These are phyloP conservation scores for Chlamydomonas schloesseri DNA, from an alignment of 139 green algal species.

Conservation along the genomic window DNA sequence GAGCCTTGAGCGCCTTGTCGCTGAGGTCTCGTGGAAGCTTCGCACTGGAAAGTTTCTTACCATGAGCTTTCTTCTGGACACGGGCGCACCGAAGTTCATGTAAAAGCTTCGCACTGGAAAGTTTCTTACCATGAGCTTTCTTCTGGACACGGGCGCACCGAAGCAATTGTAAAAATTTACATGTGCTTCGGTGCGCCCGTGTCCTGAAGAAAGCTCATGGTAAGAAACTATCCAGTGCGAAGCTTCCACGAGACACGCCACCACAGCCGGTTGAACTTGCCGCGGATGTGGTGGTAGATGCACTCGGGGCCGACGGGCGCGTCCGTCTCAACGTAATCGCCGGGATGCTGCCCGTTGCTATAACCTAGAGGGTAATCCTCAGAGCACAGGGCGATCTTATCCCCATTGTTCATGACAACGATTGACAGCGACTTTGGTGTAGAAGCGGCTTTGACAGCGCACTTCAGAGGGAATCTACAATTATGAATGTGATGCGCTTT, in stretches of 20 bases:
- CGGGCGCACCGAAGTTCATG: constrained; percentile 13
- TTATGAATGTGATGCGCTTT: too few relatives aligned
- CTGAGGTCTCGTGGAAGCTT: background rate
- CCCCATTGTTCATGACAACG: too few relatives aligned
- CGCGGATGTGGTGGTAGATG: constrained; percentile 7
- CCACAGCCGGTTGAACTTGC: constrained; percentile 4
- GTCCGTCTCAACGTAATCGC: constrained; percentile 1
- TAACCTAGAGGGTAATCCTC: background rate
- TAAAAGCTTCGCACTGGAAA: background rate
- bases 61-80: constrained; percentile 30
- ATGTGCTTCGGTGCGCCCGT: constrained; percentile 20
- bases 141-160: constrained; percentile 18
- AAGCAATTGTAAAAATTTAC: constrained; percentile 22
- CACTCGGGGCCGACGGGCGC: background rate
- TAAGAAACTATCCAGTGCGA: background rate
- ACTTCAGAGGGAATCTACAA: too few relatives aligned
- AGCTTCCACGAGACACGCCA: background rate
- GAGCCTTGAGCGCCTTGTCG: background rate
- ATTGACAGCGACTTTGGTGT: too few relatives aligned
- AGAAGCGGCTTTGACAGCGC: too few relatives aligned
- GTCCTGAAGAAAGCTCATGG: constrained; percentile 24
- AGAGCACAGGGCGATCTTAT: background rate
- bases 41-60: background rate
- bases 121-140: constrained; percentile 8
- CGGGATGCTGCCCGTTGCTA: background rate